A percentile compares a stretch with the other conserved stretches of the same genome.
Conservation (phyloP, 2,329 filamentous ascomycete genomes). For the Hypoxylon sp. region DNA sequence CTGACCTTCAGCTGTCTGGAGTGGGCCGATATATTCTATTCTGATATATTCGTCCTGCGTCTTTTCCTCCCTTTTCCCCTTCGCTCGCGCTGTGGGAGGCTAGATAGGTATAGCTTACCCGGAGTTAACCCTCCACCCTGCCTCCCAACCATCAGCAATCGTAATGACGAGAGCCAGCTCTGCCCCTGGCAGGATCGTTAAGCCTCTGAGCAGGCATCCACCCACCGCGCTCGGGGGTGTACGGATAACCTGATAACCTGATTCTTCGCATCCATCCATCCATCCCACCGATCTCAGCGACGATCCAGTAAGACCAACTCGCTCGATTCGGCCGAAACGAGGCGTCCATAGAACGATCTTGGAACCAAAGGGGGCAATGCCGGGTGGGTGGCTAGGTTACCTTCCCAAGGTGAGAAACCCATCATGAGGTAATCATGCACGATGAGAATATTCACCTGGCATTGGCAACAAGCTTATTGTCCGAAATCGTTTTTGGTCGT, state of each 20-base stretch:
- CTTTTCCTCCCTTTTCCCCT: neutral
- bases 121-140: neutral
- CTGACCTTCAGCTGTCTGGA: neutral
- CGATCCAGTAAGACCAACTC: conserved; percentile 15
- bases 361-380: conserved; percentile 11
- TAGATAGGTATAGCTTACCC: conserved; percentile 8
- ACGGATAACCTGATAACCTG: neutral
- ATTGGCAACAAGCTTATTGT: neutral
- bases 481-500: neutral
- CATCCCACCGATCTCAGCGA: conserved; percentile 1
- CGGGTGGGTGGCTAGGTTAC: neutral
- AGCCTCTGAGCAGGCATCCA: conserved; percentile 28
- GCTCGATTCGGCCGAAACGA: conserved; percentile 2
- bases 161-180: conserved; percentile 22
- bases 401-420: neutral
- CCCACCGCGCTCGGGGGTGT: conserved; percentile 12
- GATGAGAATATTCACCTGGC: neutral
- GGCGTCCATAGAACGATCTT: neutral
- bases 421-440: conserved; percentile 5
- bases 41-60: neutral
- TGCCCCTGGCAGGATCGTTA: conserved; percentile 40
- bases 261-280: neutral
- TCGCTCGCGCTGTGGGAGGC: conserved; percentile 2
- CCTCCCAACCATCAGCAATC: conserved; percentile 6
- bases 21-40: conserved; percentile 5